phyloP scores from a whole-genome alignment of 2,329 filamentous ascomycete species.

The Scytalidium sp. region DNA sequence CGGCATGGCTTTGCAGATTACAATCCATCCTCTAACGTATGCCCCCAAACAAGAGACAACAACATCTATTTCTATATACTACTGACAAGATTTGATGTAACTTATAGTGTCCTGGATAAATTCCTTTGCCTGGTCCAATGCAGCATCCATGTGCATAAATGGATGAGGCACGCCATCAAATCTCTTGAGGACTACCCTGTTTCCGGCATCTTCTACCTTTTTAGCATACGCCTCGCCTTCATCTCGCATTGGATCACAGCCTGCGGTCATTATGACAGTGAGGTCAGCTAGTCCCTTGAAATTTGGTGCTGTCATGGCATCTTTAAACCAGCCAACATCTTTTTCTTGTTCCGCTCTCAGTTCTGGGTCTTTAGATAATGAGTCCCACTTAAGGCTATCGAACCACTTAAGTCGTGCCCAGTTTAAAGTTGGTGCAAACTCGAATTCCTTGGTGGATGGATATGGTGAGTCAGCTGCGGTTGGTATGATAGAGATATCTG shows the following conservation, averaged over 20 bases:
- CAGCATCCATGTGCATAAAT: conserved; percentile 45
- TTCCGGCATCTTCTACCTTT: conserved; percentile 39
- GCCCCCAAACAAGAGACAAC: too few species aligned
- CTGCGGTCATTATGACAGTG: conserved; percentile 40
- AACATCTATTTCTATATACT: background rate
- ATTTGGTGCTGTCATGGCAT: conserved; percentile 33
- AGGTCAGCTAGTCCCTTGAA: conserved; percentile 29
- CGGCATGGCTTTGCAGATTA: too few species aligned
- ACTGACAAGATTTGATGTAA: background rate
- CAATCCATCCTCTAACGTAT: too few species aligned
- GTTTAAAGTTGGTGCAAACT: conserved; percentile 40
- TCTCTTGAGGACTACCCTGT: conserved; percentile 42
- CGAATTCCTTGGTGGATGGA: conserved; percentile 38
- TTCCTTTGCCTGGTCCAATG: conserved; percentile 28
- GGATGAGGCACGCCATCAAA: conserved; percentile 46
- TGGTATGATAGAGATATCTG: conserved; percentile 40
- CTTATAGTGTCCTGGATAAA: conserved; percentile 28
- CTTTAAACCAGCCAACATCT: conserved; percentile 20
- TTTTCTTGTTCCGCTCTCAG: conserved; percentile 17
- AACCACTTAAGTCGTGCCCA: conserved; percentile 42
- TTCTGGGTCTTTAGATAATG: conserved; percentile 15
- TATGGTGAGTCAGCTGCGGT: conserved; percentile 35
- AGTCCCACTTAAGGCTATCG: conserved; percentile 30
- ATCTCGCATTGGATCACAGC: conserved; percentile 43
- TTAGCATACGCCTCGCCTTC: conserved; percentile 46